These are phyloP conservation scores for Paraglomus occultum DNA, from an alignment of 192 early-diverging fungal genomes.

Conservation along the genomic window DNA sequence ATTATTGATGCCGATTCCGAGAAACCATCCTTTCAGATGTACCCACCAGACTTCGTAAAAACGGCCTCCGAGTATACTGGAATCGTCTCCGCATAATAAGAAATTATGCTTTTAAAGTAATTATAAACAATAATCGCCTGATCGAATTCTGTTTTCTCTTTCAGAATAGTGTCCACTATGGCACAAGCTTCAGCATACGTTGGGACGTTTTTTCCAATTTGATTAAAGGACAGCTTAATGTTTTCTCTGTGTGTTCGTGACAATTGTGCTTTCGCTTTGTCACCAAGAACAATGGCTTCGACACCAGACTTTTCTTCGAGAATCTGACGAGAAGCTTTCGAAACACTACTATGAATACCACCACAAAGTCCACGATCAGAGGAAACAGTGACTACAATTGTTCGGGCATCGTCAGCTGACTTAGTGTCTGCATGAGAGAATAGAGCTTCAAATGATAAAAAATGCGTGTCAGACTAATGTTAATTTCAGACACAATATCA, in stretches of 20 bases:
- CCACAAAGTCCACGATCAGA: constrained; percentile 99
- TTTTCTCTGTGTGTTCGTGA: constrained; percentile 69
- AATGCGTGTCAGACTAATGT: no score
- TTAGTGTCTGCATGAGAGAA: constrained; percentile 73
- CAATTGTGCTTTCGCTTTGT: constrained; percentile 93
- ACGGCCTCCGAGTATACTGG: constrained; percentile 62
- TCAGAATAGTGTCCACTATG: constrained; percentile 77
- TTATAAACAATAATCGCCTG: constrained; percentile 87
- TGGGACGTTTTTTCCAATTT: constrained; percentile 86
- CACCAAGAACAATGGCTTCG: constrained; percentile 76
- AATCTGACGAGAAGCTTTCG: constrained; percentile 74
- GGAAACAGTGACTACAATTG: constrained; percentile 79
- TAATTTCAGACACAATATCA: background rate
- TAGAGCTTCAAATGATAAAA: constrained; percentile 49
- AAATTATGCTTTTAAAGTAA: constrained; percentile 90
- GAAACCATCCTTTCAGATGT: background rate
- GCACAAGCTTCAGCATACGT: constrained; percentile 84
- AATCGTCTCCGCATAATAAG: constrained; percentile 80
- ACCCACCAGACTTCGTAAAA: constrained; percentile 69
- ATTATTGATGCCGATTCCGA: background rate
- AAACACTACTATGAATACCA: constrained; percentile 95
- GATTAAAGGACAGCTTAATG: constrained; percentile 87
- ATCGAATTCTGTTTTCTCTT: constrained; percentile 61
- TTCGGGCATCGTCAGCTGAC: constrained; percentile 60
- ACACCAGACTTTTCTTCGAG: constrained; percentile 56